Percentiles rank a stretch among this genome's conserved stretches.
Evolutionary conservation across 2,329 filamentous ascomycete genomes (phyloP).

Genomic region (Neocucurbitaria cava): DNA sequence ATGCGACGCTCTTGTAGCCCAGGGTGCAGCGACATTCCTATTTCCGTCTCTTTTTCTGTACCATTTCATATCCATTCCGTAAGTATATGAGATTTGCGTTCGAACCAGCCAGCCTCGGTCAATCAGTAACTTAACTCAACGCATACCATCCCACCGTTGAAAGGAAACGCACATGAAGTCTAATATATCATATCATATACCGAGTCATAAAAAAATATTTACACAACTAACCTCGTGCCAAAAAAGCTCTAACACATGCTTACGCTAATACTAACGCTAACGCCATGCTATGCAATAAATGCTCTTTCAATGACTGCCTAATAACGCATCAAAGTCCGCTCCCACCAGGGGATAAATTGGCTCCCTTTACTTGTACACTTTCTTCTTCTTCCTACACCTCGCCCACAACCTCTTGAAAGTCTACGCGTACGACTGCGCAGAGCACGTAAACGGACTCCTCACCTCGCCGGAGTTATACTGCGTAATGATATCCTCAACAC

Average conservation of each 20-base stretch:
- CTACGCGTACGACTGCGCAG: conserved; percentile 39
- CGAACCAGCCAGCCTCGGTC: too few relatives aligned
- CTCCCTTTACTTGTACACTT: too few relatives aligned
- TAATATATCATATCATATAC: neutral
- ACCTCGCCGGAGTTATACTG: conserved; percentile 49
- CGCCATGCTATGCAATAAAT: neutral
- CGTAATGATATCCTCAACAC: conserved; percentile 53
- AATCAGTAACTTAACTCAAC: too few relatives aligned
- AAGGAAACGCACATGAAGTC: neutral
- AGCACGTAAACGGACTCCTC: conserved; percentile 52
- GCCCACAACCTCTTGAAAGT: neutral
- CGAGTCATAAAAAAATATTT: neutral
- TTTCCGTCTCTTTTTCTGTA: too few relatives aligned
- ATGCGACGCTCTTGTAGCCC: too few relatives aligned
- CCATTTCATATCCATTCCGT: too few relatives aligned
- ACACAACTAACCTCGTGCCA: too few relatives aligned
- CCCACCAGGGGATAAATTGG: neutral
- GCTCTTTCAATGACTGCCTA: neutral
- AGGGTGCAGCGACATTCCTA: too few relatives aligned
- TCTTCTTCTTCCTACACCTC: neutral
- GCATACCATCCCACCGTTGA: too few relatives aligned
- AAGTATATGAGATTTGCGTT: too few relatives aligned
- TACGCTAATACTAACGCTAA: neutral
- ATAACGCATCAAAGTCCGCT: too few relatives aligned
- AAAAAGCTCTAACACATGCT: neutral